Conservation (phyloP, 140 eudicot genomes). For the Bidens hawaiensis region DNA sequence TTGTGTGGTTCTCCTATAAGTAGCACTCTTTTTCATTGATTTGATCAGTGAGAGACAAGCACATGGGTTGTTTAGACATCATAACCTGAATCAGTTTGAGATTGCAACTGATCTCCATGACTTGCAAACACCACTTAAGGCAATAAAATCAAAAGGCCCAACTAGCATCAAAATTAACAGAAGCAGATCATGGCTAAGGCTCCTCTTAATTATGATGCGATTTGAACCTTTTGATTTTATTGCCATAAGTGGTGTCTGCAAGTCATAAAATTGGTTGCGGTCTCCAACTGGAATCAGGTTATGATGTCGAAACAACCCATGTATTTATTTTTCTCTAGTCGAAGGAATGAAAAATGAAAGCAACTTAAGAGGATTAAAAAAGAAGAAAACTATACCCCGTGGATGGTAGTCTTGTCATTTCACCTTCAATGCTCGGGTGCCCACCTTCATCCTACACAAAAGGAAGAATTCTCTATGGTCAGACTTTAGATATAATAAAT, state of each 20-base stretch:
- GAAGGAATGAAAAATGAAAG: background rate
- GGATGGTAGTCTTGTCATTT: slow-evolving; percentile 16
- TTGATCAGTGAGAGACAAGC: too few species aligned
- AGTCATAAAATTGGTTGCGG: slow-evolving; percentile 7
- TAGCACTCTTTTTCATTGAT: too few species aligned
- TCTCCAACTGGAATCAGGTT: background rate
- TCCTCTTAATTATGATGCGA: slow-evolving; percentile 4
- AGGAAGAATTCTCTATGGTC: background rate
- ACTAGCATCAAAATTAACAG: too few species aligned
- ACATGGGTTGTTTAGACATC: too few species aligned
- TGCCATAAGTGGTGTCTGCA: slow-evolving; percentile 12
- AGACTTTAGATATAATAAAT: background rate
- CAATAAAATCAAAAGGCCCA: too few species aligned
- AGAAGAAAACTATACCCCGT: background rate
- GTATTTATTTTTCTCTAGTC: background rate
- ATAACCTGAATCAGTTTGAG: too few species aligned
- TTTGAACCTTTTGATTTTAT: background rate
- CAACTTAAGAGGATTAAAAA: background rate
- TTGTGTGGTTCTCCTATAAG: too few species aligned
- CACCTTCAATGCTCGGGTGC: background rate
- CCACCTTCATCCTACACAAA: background rate
- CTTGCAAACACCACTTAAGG: too few species aligned
- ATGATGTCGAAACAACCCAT: slow-evolving; percentile 3
- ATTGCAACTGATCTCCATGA: too few species aligned
- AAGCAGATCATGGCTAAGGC: slow-evolving; percentile 8